Conservation (phyloP, 192 early-diverging fungal genomes). For the Dissophora globulifera region DNA sequence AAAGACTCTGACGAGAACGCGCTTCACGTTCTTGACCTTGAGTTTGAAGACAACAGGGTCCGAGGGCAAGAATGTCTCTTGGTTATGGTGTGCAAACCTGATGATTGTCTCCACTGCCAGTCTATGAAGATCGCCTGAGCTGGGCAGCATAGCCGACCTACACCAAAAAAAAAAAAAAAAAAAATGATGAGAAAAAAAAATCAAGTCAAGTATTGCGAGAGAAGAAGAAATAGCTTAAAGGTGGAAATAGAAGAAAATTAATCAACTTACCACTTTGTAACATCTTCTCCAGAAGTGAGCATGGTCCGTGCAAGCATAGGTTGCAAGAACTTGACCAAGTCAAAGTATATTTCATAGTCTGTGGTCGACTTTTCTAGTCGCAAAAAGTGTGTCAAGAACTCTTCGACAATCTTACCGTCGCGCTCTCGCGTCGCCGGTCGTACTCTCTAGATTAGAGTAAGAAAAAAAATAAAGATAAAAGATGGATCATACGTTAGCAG, state of each 20-base stretch:
- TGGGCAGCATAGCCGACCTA: conserved; percentile 20
- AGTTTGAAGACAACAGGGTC: conserved; percentile 46
- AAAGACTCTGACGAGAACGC: conserved; percentile 56
- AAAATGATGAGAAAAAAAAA: no score
- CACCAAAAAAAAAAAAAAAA: neutral
- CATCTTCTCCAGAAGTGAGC: conserved; percentile 34
- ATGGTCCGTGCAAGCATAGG: conserved; percentile 23
- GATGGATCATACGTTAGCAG: neutral
- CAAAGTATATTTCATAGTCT: conserved; percentile 26
- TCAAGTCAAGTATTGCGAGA: neutral
- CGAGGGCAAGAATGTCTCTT: conserved; percentile 28
- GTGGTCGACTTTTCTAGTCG: conserved; percentile 7
- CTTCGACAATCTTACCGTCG: conserved; percentile 14
- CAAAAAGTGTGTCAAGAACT: conserved; percentile 33
- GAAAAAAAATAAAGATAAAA: neutral
- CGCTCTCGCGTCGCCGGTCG: conserved; percentile 6
- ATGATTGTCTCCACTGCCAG: conserved; percentile 29
- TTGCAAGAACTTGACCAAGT: conserved; percentile 6
- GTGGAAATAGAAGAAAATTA: neutral
- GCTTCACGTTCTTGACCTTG: conserved; percentile 53
- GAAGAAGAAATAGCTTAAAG: neutral
- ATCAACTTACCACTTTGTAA: conserved; percentile 28
- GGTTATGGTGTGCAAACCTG: conserved; percentile 24
- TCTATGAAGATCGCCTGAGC: neutral
- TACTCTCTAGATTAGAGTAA: conserved; percentile 18